Evolutionary conservation across 2,329 filamentous ascomycete genomes (phyloP), one percentile per base, ranked within the genome.

Genomic region (Berkeleyomyces basicola): DNA sequence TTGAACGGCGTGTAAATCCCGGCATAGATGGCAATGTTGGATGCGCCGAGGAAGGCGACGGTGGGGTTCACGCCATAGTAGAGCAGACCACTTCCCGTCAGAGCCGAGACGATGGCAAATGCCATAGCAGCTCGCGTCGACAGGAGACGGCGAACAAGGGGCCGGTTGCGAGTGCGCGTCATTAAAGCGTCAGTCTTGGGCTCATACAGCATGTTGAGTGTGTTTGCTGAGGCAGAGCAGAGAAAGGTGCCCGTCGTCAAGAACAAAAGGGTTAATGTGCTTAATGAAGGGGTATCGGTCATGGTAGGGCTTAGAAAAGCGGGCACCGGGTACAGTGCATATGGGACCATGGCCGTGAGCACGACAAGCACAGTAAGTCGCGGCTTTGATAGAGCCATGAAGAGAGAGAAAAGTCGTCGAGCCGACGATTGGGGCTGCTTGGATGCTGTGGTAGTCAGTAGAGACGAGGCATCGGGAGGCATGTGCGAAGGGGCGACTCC

Each of bases 131-230:
- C 82, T 37, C 84, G 81, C 3, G 79, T 79, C 43, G 83, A 85
- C 47, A 99, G 78, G 1, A 99, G 81, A 6, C 84, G 83, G 58
- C 93, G 82, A 3, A 96, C 93, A 0, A 99, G 78, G 0, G 93
- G 93, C 3, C 93, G 77, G 68, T 96, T 96, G 37, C 89, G 82
- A 1, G 93, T 99, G n/a, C 93, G 84, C 43, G 82, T 85, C 93
- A 99, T 99, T 69, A 87, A 84, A 55, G 90, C 89, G 72, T 99
- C 93, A 70, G 91, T 91, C 65, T 85, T 79, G 7, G 85, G 88
- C 74, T 99, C 93, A 74, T 96, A 90, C 64, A 96, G 83, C 93
- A 99, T 99, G 74, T 99, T 99, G 67, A 97, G 79, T 1, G 93
- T 83, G 72, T 99, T 99, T 51, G 93, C 93, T 64, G 87, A 89